A percentile compares a stretch with the other conserved stretches of the same genome.
Evolutionary conservation across 352 stramenopile genomes (phyloP).

Genomic region (Phytophthora ohioensis): DNA sequence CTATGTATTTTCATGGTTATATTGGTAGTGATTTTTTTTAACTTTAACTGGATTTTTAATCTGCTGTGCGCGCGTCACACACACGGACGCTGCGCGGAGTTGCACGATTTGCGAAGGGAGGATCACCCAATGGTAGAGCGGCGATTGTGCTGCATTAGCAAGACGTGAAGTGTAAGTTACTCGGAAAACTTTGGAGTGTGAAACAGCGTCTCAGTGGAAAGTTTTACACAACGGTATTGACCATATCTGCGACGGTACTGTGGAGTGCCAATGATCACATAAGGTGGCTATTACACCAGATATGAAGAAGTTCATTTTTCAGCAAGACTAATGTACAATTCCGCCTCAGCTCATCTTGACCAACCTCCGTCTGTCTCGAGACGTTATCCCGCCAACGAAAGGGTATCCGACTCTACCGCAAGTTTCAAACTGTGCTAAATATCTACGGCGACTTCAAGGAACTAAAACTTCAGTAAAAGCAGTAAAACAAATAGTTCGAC

Average conservation of each 20-base stretch:
- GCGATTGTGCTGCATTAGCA: not conserved
- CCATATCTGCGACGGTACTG: not conserved
- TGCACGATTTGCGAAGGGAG: no score
- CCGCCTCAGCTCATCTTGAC: not conserved
- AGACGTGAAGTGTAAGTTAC: not conserved
- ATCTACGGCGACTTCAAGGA: not conserved
- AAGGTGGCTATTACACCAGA: not conserved
- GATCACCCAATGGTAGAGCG: no score
- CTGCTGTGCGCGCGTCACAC: no score
- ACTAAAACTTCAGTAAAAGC: not conserved
- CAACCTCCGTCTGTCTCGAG: not conserved
- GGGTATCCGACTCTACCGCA: not conserved
- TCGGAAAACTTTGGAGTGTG: not conserved
- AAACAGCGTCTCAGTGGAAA: not conserved
- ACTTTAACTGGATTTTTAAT: no score
- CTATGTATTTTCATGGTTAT: no score
- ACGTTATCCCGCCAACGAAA: not conserved
- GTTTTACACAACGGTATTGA: not conserved
- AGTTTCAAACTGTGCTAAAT: not conserved
- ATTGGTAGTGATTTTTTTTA: no score
- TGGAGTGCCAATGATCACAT: not conserved
- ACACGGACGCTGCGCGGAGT: no score
- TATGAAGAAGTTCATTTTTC: constrained; percentile 1
- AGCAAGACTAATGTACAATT: not conserved
- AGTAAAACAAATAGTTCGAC: not conserved